phyloP scores from a whole-genome alignment of 2,329 filamentous ascomycete species.

The Phaeosphaeria sp. region DNA sequence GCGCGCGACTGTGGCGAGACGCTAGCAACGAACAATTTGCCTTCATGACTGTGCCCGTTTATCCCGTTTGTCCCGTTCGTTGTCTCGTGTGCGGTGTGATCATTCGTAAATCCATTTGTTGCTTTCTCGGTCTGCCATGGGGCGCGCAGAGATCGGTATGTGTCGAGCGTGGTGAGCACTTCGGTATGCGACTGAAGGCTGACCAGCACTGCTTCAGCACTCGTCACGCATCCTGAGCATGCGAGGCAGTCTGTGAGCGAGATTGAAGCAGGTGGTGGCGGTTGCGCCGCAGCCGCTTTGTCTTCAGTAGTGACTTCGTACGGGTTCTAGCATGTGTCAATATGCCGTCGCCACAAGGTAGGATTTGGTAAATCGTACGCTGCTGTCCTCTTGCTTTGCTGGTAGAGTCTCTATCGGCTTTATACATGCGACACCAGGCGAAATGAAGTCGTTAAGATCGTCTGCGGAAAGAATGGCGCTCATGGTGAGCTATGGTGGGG shows the following conservation, averaged over 20 bases:
- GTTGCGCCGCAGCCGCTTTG: conserved; percentile 63
- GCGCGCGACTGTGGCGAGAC: conserved; percentile 91
- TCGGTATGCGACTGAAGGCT: conserved; percentile 93
- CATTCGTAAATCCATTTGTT: conserved; percentile 16
- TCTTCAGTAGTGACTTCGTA: conserved; percentile 96
- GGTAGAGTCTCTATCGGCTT: conserved; percentile 96
- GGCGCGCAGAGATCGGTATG: conserved; percentile 54
- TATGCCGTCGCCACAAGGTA: conserved; percentile 20
- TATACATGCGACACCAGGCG: conserved; percentile 95
- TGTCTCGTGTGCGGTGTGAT: conserved; percentile 11
- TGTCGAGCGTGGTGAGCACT: conserved; percentile 82
- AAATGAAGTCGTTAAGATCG: conserved; percentile 99
- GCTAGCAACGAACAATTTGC: conserved; percentile 86
- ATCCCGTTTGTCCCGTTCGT: too few relatives aligned
- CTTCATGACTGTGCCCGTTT: conserved; percentile 49
- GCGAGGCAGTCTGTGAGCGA: conserved; percentile 97
- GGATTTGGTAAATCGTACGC: conserved; percentile 47
- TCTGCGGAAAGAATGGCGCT: conserved; percentile 96
- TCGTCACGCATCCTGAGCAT: conserved; percentile 96
- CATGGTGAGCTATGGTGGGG: conserved; percentile 62
- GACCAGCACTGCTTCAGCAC: conserved; percentile 95
- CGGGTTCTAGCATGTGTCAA: conserved; percentile 54
- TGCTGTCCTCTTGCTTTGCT: conserved; percentile 53
- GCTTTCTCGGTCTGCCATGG: conserved; percentile 41
- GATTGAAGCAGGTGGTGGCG: conserved; percentile 81